Percentiles rank a stretch among this genome's conserved stretches.
phyloP scores from a whole-genome alignment of 495 filamentous ascomycete species.

The Platismatia glauca region DNA sequence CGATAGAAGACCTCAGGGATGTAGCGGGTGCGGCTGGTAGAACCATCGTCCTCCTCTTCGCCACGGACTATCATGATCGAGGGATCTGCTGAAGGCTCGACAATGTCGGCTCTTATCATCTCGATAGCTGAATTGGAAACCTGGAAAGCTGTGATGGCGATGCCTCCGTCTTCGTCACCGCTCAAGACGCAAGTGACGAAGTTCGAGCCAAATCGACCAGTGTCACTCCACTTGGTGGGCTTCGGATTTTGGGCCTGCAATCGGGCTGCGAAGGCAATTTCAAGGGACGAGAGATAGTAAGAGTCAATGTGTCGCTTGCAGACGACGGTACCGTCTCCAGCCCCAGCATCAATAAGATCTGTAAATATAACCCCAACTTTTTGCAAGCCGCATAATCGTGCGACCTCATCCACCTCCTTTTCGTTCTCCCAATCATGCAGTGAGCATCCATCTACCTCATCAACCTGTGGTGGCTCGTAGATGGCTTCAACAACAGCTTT shows the following conservation, averaged over 20 bases:
- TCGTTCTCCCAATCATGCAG: slow-evolving; percentile 84
- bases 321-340: slow-evolving; percentile 69
- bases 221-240: slow-evolving; percentile 93
- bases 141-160: slow-evolving; percentile 85
- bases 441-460: slow-evolving; percentile 85
- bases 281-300: slow-evolving; percentile 85
- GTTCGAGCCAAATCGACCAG: slow-evolving; percentile 86
- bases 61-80: slow-evolving; percentile 88
- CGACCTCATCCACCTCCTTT: slow-evolving; percentile 70
- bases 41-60: slow-evolving; percentile 75
- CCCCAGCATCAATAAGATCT: slow-evolving; percentile 76
- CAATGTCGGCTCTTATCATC: slow-evolving; percentile 91
- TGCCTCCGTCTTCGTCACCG: slow-evolving; percentile 82
- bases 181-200: slow-evolving; percentile 95
- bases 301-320: slow-evolving; percentile 97
- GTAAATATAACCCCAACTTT: slow-evolving; percentile 95
- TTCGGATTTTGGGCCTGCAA: slow-evolving; percentile 84
- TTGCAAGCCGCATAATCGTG: slow-evolving; percentile 74
- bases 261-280: slow-evolving; percentile 80
- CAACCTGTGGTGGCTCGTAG: slow-evolving; percentile 87
- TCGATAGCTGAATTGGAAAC: slow-evolving; percentile 90
- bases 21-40: slow-evolving; percentile 66
- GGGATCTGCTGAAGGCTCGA: slow-evolving; percentile 91
- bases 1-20: slow-evolving; percentile 98
- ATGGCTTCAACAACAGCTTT: slow-evolving; percentile 98